Percentiles rank a stretch among this genome's conserved stretches.
Conservation (phyloP, 257 asterid species). For the Petrea volubilis region DNA sequence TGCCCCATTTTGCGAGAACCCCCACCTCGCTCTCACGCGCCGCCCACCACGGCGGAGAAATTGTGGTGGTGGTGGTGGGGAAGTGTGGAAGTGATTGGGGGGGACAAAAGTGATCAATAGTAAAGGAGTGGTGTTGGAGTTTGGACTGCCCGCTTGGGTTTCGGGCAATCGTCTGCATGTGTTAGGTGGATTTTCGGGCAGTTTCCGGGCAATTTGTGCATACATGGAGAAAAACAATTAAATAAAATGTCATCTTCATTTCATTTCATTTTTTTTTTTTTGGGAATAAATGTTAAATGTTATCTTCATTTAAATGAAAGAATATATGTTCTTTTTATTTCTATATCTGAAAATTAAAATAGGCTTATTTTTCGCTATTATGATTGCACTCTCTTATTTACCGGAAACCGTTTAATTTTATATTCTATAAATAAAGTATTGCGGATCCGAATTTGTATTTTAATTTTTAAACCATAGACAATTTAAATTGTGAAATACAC, state of each 20-base stretch:
- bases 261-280: too few relatives aligned
- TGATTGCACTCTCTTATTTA: not conserved
- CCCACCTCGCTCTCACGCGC: slow-evolving; percentile 38
- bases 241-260: not conserved
- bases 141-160: slow-evolving; percentile 49
- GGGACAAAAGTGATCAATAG: slow-evolving; percentile 21
- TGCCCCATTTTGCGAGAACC: slow-evolving; percentile 56
- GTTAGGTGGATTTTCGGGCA: slow-evolving; percentile 42
- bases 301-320: slow-evolving; percentile 13
- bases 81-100: slow-evolving; percentile 13
- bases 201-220: slow-evolving; percentile 26
- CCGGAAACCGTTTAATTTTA: not conserved
- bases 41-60: slow-evolving; percentile 61
- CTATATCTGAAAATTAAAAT: not conserved
- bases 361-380: not conserved
- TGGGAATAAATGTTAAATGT: not conserved
- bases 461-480: not conserved
- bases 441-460: not conserved
- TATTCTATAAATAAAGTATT: not conserved
- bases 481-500: not conserved
- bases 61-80: slow-evolving; percentile 36
- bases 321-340: not conserved
- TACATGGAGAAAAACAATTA: not conserved
- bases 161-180: slow-evolving; percentile 39
- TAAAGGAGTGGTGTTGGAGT: slow-evolving; percentile 39